A percentile compares a stretch with the other conserved stretches of the same genome.
Conservation (phyloP, 441 rosid species). For the Rhodomyrtus psidioides region DNA sequence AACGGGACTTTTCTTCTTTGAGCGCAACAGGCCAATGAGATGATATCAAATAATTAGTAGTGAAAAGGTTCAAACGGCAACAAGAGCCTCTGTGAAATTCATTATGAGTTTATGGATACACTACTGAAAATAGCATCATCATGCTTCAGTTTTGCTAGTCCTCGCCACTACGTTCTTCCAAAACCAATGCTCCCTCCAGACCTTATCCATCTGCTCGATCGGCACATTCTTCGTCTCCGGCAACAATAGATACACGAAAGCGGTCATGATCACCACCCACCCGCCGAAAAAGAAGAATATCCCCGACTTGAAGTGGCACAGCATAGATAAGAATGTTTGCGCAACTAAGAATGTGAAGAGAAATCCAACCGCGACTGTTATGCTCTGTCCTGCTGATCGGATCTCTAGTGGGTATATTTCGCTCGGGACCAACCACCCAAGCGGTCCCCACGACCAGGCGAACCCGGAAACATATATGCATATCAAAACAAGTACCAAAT, state of each 20-base stretch:
- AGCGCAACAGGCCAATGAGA: background rate
- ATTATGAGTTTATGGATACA: background rate
- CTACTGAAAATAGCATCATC: background rate
- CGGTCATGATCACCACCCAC: slow-evolving; percentile 53
- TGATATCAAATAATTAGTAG: background rate
- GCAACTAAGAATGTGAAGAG: slow-evolving; percentile 49
- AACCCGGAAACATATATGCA: slow-evolving; percentile 49
- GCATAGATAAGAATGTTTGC: slow-evolving; percentile 38
- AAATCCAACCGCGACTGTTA: slow-evolving; percentile 44
- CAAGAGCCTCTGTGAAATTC: background rate
- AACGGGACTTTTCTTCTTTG: background rate
- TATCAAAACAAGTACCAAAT: slow-evolving; percentile 28
- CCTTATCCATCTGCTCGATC: slow-evolving; percentile 43
- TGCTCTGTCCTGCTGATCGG: slow-evolving; percentile 48
- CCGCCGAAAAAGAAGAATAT: slow-evolving; percentile 61
- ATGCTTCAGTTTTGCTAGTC: background rate
- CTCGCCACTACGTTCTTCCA: slow-evolving; percentile 43
- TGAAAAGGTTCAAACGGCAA: background rate
- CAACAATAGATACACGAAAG: slow-evolving; percentile 33
- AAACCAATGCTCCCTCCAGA: slow-evolving; percentile 59
- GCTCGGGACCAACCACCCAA: slow-evolving; percentile 56
- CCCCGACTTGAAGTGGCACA: slow-evolving; percentile 57
- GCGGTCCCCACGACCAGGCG: slow-evolving; percentile 69
- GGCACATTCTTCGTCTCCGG: slow-evolving; percentile 63
- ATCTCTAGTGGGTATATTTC: slow-evolving; percentile 47